A percentile compares a stretch with the other conserved stretches of the same genome.
These are phyloP conservation scores for Lactifluus volemus DNA, from an alignment of 768 basidiomycete species.

Conservation along the genomic window DNA sequence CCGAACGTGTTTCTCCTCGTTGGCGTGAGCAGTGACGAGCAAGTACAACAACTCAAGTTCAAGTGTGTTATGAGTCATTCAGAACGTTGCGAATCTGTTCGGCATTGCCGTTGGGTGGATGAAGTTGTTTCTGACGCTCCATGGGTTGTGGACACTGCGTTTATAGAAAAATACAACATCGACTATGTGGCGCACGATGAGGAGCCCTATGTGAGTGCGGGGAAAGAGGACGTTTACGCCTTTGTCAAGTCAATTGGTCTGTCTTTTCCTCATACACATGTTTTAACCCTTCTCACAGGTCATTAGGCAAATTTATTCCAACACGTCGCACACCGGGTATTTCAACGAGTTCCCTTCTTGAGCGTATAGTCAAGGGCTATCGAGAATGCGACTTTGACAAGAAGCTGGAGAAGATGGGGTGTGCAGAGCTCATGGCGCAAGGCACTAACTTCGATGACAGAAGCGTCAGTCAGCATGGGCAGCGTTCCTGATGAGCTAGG, in stretches of 20 bases:
- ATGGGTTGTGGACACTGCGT: slow-evolving; percentile 79
- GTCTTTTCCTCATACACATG: slow-evolving; percentile 19
- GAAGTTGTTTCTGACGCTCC: slow-evolving; percentile 87
- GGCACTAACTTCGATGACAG: slow-evolving; percentile 31
- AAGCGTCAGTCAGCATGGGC: neutral
- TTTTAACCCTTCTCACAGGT: neutral
- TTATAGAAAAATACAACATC: slow-evolving; percentile 77
- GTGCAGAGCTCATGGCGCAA: slow-evolving; percentile 57
- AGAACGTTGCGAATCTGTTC: slow-evolving; percentile 85
- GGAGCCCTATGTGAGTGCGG: slow-evolving; percentile 72
- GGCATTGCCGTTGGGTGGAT: slow-evolving; percentile 97
- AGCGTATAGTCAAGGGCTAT: slow-evolving; percentile 86
- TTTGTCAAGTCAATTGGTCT: slow-evolving; percentile 73
- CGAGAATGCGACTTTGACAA: slow-evolving; percentile 77
- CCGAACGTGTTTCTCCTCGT: slow-evolving; percentile 83
- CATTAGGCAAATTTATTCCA: slow-evolving; percentile 83
- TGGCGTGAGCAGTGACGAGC: slow-evolving; percentile 88
- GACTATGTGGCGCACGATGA: slow-evolving; percentile 99
- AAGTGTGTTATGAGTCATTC: slow-evolving; percentile 80
- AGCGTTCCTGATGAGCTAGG: neutral
- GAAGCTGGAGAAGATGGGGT: slow-evolving; percentile 87
- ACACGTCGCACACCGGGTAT: slow-evolving; percentile 92
- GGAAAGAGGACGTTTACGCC: slow-evolving; percentile 77
- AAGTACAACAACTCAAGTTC: slow-evolving; percentile 71
- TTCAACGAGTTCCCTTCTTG: slow-evolving; percentile 87